phyloP scores from a whole-genome alignment of 1,284 basidiomycete species.

The Ustilago shanxiensis region DNA sequence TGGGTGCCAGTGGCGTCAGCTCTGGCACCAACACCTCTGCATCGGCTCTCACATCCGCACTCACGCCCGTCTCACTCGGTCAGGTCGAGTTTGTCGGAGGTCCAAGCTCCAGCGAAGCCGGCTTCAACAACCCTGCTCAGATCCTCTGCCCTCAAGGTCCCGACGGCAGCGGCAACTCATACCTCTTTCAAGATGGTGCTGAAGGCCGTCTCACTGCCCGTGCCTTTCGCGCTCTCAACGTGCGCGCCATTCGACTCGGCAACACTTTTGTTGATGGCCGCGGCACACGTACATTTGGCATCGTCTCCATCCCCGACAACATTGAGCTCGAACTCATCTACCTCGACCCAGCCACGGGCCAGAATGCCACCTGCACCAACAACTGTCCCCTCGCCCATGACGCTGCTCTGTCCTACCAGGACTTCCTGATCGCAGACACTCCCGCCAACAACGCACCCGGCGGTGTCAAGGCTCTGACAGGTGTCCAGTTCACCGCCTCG shows the following conservation, averaged over 20 bases:
- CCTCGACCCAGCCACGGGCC: slow-evolving; percentile 81
- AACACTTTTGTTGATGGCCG: slow-evolving; percentile 86
- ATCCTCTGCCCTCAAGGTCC: slow-evolving; percentile 85
- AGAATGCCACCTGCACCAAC: slow-evolving; percentile 74
- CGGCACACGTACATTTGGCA: slow-evolving; percentile 86
- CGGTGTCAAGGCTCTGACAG: slow-evolving; percentile 78
- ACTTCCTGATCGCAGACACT: slow-evolving; percentile 79
- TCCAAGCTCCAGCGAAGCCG: slow-evolving; percentile 77
- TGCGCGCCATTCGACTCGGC: slow-evolving; percentile 85
- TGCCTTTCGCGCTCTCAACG: slow-evolving; percentile 79
- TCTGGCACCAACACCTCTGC: slow-evolving; percentile 73
- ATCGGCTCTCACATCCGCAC: slow-evolving; percentile 52
- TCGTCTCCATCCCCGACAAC: slow-evolving; percentile 85
- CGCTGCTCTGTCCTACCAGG: slow-evolving; percentile 83
- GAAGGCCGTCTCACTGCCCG: slow-evolving; percentile 81
- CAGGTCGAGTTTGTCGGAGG: slow-evolving; percentile 78
- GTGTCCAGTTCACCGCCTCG: slow-evolving; percentile 78
- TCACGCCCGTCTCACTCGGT: slow-evolving; percentile 71
- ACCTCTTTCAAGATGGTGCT: slow-evolving; percentile 83
- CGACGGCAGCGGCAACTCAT: slow-evolving; percentile 84
- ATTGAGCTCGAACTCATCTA: slow-evolving; percentile 81
- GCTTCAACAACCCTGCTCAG: slow-evolving; percentile 79
- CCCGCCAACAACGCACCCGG: slow-evolving; percentile 63
- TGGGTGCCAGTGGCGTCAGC: slow-evolving; percentile 63
- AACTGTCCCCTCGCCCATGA: slow-evolving; percentile 70